phyloP scores from a whole-genome alignment of 495 filamentous ascomycete genomes.

The Lophiotrema nucula region DNA sequence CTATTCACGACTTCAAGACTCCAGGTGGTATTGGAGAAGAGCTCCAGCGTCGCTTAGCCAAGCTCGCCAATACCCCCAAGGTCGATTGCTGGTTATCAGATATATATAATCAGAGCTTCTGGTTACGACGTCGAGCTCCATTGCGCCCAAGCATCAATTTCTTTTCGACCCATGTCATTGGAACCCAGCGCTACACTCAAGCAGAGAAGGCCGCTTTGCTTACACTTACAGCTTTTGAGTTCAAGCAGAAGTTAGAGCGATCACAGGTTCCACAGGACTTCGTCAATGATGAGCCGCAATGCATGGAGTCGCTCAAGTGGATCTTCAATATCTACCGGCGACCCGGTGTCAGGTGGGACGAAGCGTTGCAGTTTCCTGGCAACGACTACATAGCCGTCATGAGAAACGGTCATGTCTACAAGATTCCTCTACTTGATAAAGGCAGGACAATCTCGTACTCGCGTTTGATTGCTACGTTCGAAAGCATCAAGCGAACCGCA shows the following conservation, averaged over 20 bases:
- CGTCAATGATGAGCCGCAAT: slow-evolving; percentile 1
- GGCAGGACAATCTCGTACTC: neutral
- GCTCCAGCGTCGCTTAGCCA: neutral
- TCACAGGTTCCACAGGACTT: neutral
- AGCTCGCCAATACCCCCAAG: neutral
- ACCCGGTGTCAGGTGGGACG: neutral
- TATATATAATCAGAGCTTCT: neutral
- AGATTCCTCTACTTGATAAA: neutral
- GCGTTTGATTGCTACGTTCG: neutral
- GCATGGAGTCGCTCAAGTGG: neutral
- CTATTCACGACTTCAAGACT: neutral
- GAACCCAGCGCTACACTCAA: neutral
- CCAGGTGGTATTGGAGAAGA: neutral
- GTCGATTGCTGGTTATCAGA: neutral
- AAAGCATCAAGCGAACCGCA: neutral
- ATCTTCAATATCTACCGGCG: neutral
- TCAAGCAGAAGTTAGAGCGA: neutral
- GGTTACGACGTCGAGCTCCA: neutral
- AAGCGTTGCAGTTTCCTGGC: neutral
- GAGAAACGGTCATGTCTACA: neutral
- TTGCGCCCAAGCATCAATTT: neutral
- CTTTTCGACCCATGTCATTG: neutral
- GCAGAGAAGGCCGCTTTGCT: neutral
- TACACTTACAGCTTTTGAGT: neutral
- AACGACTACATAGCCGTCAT: neutral